Evolutionary conservation across 2,329 filamentous ascomycete genomes (phyloP).

Genomic region (Colletotrichum lindemuthianum): DNA sequence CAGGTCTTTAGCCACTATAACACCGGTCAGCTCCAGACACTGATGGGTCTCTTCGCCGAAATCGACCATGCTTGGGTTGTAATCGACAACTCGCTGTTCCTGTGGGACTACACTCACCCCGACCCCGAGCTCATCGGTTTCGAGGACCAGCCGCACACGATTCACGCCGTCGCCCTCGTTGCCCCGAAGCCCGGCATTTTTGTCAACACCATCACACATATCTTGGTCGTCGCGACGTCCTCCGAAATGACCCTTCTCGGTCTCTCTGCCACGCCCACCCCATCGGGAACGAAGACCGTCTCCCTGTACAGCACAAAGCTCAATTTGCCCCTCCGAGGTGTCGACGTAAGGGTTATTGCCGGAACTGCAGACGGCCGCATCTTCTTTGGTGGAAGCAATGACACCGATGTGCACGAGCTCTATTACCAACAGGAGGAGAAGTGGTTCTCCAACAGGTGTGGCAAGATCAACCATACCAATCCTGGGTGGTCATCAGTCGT

Average conservation of each 20-base stretch:
- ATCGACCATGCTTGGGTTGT: constrained; percentile 95
- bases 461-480: constrained; percentile 88
- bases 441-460: constrained; percentile 91
- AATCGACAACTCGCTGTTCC: constrained; percentile 94
- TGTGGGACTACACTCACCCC: constrained; percentile 97
- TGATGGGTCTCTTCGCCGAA: constrained; percentile 94
- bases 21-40: constrained; percentile 84
- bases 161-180: constrained; percentile 90
- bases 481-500: constrained; percentile 76
- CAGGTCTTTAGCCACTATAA: constrained; percentile 94
- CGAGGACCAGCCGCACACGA: constrained; percentile 87
- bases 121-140: constrained; percentile 92
- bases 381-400: constrained; percentile 85
- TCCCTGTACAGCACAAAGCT: constrained; percentile 90
- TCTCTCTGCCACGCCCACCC: constrained; percentile 73
- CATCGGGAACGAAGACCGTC: constrained; percentile 77
- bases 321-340: constrained; percentile 78
- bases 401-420: constrained; percentile 92
- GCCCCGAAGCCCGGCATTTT: constrained; percentile 89
- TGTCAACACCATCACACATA: constrained; percentile 82
- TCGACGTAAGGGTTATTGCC: constrained; percentile 80
- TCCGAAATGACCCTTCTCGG: constrained; percentile 89
- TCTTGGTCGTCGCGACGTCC: constrained; percentile 89
- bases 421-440: constrained; percentile 97
- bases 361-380: constrained; percentile 89